phyloP scores from a whole-genome alignment of 2,329 filamentous ascomycete genomes.

The Claviceps sp. region DNA sequence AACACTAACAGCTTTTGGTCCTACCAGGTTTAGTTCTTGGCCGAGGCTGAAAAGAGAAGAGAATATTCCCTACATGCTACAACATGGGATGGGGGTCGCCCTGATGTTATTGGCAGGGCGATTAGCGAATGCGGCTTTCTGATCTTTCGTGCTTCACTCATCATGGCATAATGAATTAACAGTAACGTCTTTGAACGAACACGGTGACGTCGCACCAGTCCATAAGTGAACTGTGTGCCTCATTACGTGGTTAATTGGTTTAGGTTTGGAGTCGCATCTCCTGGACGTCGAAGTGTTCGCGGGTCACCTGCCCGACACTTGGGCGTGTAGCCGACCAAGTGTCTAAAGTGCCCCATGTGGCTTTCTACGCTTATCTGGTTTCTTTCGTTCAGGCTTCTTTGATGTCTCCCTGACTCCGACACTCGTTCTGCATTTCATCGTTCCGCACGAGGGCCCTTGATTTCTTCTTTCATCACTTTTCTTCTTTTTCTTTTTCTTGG shows the following conservation, averaged over 20 bases:
- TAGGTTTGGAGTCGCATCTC: not conserved
- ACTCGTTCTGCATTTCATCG: not conserved
- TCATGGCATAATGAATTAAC: too few relatives aligned
- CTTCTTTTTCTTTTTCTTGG: not conserved
- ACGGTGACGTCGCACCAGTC: too few relatives aligned
- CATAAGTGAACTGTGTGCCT: too few relatives aligned
- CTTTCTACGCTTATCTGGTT: not conserved
- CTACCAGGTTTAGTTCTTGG: not conserved
- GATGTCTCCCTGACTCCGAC: not conserved
- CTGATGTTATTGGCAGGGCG: too few relatives aligned
- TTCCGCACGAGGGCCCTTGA: not conserved
- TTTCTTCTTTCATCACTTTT: not conserved
- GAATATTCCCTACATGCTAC: not conserved
- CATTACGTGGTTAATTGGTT: not conserved
- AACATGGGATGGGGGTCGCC: not conserved
- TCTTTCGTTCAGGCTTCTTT: not conserved
- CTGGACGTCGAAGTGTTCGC: not conserved
- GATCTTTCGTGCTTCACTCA: too few relatives aligned
- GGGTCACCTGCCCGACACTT: conserved; percentile 1
- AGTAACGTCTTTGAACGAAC: too few relatives aligned
- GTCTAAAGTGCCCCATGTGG: not conserved
- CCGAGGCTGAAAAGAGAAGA: not conserved
- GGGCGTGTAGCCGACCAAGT: not conserved
- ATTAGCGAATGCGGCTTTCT: too few relatives aligned
- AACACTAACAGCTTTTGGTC: not conserved